These are phyloP conservation scores for Boletellus emodensis DNA, from an alignment of 768 basidiomycete genomes.

Conservation along the genomic window DNA sequence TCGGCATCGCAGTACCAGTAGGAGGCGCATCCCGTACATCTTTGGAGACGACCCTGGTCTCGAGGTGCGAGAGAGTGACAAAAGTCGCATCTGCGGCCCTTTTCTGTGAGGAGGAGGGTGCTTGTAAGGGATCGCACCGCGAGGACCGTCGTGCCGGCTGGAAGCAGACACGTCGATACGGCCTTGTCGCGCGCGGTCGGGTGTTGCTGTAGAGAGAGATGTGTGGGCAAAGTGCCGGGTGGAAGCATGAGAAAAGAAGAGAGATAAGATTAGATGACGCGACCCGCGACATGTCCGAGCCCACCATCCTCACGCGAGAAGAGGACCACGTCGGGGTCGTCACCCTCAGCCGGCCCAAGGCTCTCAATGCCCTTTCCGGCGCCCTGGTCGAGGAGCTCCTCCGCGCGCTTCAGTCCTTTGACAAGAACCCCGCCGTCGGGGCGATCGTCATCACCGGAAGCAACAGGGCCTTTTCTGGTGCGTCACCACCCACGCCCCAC, in stretches of 20 bases:
- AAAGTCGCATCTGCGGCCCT: conserved; percentile 62
- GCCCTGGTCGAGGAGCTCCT: conserved; percentile 79
- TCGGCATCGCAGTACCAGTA: conserved; percentile 69
- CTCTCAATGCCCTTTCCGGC: conserved; percentile 80
- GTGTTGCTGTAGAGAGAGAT: conserved; percentile 39
- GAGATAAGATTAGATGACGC: conserved; percentile 15
- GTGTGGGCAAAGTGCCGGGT: conserved; percentile 2
- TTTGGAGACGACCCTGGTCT: conserved; percentile 37
- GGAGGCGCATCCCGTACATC: conserved; percentile 62
- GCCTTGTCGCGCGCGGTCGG: conserved; percentile 49
- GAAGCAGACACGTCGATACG: conserved; percentile 36
- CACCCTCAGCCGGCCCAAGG: conserved; percentile 82
- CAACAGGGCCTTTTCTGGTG: conserved; percentile 65
- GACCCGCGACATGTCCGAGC: conserved; percentile 19
- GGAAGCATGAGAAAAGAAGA: conserved; percentile 7
- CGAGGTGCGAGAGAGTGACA: conserved; percentile 43
- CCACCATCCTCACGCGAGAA: conserved; percentile 20
- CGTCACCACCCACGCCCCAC: background rate
- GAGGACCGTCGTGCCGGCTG: conserved; percentile 49
- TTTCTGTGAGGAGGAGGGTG: conserved; percentile 51
- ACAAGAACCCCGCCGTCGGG: conserved; percentile 65
- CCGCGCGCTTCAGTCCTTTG: conserved; percentile 61
- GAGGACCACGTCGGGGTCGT: conserved; percentile 45
- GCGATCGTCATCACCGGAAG: conserved; percentile 92
- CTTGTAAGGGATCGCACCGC: conserved; percentile 42